A percentile compares a stretch with the other conserved stretches of the same genome.
These are phyloP conservation scores for Neurospora intermedia DNA, from an alignment of 495 filamentous ascomycete genomes.

Conservation along the genomic window DNA sequence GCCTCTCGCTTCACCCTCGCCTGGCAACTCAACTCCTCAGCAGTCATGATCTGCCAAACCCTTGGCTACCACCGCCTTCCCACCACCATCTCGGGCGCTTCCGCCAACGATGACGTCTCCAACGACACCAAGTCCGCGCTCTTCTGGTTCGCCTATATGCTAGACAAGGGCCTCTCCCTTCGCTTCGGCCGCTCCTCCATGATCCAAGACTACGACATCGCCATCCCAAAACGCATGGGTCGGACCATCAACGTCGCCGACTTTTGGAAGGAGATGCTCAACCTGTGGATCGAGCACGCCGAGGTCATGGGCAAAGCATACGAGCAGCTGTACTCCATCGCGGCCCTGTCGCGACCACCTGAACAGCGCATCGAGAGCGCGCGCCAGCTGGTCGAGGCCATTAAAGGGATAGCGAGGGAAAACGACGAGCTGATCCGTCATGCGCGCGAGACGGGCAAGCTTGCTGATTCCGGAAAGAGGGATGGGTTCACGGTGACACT, in stretches of 20 bases:
- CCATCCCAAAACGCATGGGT: conserved; percentile 31
- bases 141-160: conserved; percentile 55
- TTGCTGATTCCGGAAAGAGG: conserved; percentile 1
- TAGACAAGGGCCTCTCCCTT: conserved; percentile 52
- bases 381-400: conserved; percentile 14
- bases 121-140: conserved; percentile 32
- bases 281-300: conserved; percentile 42
- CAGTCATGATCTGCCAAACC: conserved; percentile 49
- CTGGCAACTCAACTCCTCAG: conserved; percentile 49
- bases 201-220: conserved; percentile 57
- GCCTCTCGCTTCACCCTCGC: conserved; percentile 52
- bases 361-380: conserved; percentile 33
- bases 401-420: conserved; percentile 8
- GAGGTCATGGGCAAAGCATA: conserved; percentile 49
- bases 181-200: conserved; percentile 50
- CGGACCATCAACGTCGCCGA: conserved; percentile 18
- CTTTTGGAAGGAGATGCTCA: conserved; percentile 24
- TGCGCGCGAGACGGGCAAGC: conserved; percentile 3
- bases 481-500: conserved; percentile 29
- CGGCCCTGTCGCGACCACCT: conserved; percentile 40
- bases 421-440: conserved; percentile 8
- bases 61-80: conserved; percentile 53
- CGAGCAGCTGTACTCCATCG: conserved; percentile 50
- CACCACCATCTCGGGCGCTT: conserved; percentile 24
- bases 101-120: conserved; percentile 27